Percentiles rank a stretch among this genome's conserved stretches.
Conservation (phyloP, 768 basidiomycete species). For the Suillus cothurnatus region DNA sequence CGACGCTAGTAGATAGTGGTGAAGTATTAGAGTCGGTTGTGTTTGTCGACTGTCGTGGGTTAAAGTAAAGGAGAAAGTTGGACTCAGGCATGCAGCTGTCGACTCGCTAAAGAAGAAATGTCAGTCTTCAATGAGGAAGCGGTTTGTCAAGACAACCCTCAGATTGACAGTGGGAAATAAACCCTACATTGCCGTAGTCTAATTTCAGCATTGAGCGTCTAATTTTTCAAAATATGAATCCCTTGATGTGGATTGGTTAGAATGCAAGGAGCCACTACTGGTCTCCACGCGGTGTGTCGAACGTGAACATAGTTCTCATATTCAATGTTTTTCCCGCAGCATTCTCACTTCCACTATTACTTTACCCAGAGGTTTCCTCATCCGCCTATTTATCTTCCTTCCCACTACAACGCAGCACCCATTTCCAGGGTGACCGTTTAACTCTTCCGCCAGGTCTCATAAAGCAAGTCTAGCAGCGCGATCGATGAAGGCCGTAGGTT, state of each 20-base stretch:
- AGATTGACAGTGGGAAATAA: neutral
- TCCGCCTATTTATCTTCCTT: neutral
- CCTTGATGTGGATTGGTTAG: neutral
- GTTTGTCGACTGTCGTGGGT: conserved; percentile 1
- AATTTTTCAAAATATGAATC: neutral
- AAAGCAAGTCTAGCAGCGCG: neutral
- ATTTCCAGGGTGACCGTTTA: neutral
- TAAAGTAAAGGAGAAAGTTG: neutral
- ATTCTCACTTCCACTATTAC: neutral
- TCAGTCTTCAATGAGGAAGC: neutral
- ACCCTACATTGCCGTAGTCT: neutral
- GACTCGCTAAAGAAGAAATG: neutral
- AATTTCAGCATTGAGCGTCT: neutral
- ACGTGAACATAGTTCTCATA: neutral
- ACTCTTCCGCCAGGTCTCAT: neutral
- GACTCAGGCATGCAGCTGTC: neutral
- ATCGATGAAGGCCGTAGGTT: conserved; percentile 8
- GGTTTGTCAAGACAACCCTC: neutral
- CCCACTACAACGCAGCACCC: neutral
- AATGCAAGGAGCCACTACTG: too few species aligned
- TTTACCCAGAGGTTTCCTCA: neutral
- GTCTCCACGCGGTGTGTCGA: too few species aligned
- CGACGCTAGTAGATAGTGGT: neutral
- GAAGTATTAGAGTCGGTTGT: neutral
- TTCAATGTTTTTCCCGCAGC: neutral